Evolutionary conservation across 2,329 filamentous ascomycete genomes (phyloP), one percentile per base, ranked within the genome.

Genomic region (Diatrype stigma): DNA sequence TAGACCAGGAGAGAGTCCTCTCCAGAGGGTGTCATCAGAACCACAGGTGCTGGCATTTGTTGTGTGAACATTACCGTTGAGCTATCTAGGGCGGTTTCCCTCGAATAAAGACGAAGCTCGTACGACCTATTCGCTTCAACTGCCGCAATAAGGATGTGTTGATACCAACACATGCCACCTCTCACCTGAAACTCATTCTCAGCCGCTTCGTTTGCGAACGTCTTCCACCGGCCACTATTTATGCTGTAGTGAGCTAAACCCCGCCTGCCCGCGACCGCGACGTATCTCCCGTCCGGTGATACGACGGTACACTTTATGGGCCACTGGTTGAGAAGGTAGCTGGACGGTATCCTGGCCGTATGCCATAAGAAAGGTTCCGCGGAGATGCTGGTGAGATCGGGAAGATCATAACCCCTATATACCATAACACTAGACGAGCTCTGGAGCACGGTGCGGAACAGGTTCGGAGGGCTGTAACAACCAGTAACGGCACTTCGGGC

Each of bases 81-180:
- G 59, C 80, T 84, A 59, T 91, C 88, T 17, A 99, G 79, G 11
- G 85, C 76, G 23, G 86, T 79, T 67, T 99, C 94, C 51, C 95
- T 84, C 1, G 93, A 96, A 69, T 93, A 97, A 16, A 99, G 78
- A n/a, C 94, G 88, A 46, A 99, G 73, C 73, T 96, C 88, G 62
- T 91, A 91, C 21, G 85, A 85, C 58, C 85, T 82, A 59, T 88
- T 89, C 49, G 84, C 85, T 69, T 99, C 94, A n/a, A 96, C 86
- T 3, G 93, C 91, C 37, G 91, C 92, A 50, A 97, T 89, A 17
- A 99, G 77, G 30, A 97, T 89, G 70, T 99, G 93, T 59, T 96
- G 91, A 66, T 96, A 92, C 94, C 94, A 99, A 67, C 93, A 97
- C 92, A 99, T 96, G 6, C 94, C 94, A 46, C 94, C 94, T 56